Base-by-base conservation (phyloP, 139 green algal genomes). In the Prasinococcaceae sp. region DNA sequence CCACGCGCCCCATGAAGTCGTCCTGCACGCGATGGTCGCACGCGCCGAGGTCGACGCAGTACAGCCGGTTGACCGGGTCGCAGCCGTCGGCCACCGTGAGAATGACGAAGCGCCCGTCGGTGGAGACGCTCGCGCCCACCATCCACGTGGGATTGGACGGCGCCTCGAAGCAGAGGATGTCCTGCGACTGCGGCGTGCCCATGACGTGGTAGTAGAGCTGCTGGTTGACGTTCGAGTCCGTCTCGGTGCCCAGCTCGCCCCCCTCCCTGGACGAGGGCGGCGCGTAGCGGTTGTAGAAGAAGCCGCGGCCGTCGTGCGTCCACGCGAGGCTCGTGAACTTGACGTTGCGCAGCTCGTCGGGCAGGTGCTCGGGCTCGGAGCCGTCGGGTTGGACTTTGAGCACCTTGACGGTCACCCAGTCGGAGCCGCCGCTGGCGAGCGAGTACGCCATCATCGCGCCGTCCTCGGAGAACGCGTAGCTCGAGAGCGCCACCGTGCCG, bases 201-300 rank as follows among this genome's bases (percentile, higher is more conserved):
- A 94, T 47, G 32, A 76, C 60, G 64, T 94, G 86, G 65, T 93
- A 94, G 56, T 54, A 81, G 16, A 95, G 66, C 68, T 74, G 56
- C 69, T 92, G 80, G 46, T 87, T 71, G 6, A 69, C 55, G 56
- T 79, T 80, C 47, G 45, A 66, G 55, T 85, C 74, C 29, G 79
- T 92, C 63, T 94, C 87, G 0, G 80, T 93, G 50, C 84, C 85
- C 30, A 82, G 66, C 14, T 83, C 72, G 1, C 28, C 50, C 2
- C 25, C 59, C 20, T 56, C 53, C 24, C 47, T 56, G 41, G 53
- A 6, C 43, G 26, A 29, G 24, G 61, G 61, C 26, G 30, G 41
- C 16, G 46, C 53, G 9, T 62, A 90, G 49, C 67, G 64, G 63
- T 79, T 84, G 70, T 96, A 96, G 74, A 96, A 94, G 66, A 95